Evolutionary conservation across 192 early-diverging fungal genomes (phyloP), one percentile per base, ranked within the genome.

Genomic region (Rhizoclosmatium globosum): DNA sequence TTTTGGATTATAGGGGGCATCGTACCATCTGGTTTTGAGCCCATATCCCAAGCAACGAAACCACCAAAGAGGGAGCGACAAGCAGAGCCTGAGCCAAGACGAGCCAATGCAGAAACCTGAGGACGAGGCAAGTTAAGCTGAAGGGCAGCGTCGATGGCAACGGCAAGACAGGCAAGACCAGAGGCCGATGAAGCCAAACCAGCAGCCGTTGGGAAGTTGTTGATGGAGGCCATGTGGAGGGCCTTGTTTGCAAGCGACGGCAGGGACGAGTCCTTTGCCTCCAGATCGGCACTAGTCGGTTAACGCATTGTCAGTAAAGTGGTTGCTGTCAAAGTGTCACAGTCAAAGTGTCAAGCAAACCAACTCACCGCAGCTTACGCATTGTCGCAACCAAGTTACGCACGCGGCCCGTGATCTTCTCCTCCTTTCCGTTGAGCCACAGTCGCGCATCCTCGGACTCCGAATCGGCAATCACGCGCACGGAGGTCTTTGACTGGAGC

Each of bases 151-250:
- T 89, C 84, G 59, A 99, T 83, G 0, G 95, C 92, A 66, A 91
- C 95, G 42, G 96, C 95, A 64, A 99, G 86, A 76, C 94, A 95
- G 41, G 98, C 97, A 48, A 96, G 97, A 3, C 98, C 98, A 39
- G 94, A 94, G 13, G 98, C 98, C 7, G 95, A 96, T 59, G 97
- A 99, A 6, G 98, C 98, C 42, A 99, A 87, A 6, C 98, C 98
- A 1, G 98, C 98, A 38, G 98, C 98, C 4, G 98, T 99, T 21
- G 98, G 98, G 87, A 99, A 99, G 87, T 99, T 99, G 91, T 99
- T 99, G 75, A 93, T 94, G n/a, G 97, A 98, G 81, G 92, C 93
- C 57, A 99, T 91, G 76, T 95, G 95, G 65, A 99, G 81, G n/a
- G 83, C 66, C 81, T 89, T 92, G 44, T 76, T 71, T 0, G 95